These are phyloP conservation scores for Calycina herbarum DNA, from an alignment of 2,329 filamentous ascomycete genomes.

Conservation along the genomic window DNA sequence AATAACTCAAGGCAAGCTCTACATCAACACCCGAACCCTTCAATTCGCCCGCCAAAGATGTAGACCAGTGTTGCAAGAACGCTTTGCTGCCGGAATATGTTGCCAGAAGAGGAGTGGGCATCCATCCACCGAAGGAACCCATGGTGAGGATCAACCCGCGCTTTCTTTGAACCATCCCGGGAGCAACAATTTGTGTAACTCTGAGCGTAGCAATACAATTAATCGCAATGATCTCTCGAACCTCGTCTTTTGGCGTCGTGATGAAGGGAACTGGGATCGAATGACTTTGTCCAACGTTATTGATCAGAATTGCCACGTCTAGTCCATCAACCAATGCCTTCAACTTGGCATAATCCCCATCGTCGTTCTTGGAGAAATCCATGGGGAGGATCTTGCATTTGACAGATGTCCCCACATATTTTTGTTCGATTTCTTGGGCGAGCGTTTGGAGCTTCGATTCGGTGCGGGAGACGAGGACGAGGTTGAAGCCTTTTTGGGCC, in stretches of 20 bases:
- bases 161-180: constrained; percentile 80
- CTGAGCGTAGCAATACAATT: constrained; percentile 91
- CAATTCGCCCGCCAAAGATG: constrained; percentile 79
- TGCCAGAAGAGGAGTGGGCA: constrained; percentile 87
- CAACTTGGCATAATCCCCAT: constrained; percentile 77
- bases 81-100: constrained; percentile 98
- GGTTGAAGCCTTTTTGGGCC: constrained; percentile 88
- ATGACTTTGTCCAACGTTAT: constrained; percentile 96
- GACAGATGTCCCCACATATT: constrained; percentile 60
- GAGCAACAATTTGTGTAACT: constrained; percentile 81
- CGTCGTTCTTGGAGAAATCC: constrained; percentile 82
- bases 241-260: constrained; percentile 74
- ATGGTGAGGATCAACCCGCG: constrained; percentile 91
- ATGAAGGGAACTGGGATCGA: constrained; percentile 88
- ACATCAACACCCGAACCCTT: constrained; percentile 79
- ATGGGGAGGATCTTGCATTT: constrained; percentile 81
- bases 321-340: constrained; percentile 67
- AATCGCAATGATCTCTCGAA: constrained; percentile 89
- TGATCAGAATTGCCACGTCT: constrained; percentile 85
- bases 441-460: constrained; percentile 82
- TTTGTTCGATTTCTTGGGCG: constrained; percentile 70
- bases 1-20: constrained; percentile 87
- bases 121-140: constrained; percentile 92
- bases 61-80: constrained; percentile 96
- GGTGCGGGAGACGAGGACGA: constrained; percentile 94